These are phyloP conservation scores for Apiosordaria backusii DNA, from an alignment of 495 filamentous ascomycete genomes.

Conservation along the genomic window DNA sequence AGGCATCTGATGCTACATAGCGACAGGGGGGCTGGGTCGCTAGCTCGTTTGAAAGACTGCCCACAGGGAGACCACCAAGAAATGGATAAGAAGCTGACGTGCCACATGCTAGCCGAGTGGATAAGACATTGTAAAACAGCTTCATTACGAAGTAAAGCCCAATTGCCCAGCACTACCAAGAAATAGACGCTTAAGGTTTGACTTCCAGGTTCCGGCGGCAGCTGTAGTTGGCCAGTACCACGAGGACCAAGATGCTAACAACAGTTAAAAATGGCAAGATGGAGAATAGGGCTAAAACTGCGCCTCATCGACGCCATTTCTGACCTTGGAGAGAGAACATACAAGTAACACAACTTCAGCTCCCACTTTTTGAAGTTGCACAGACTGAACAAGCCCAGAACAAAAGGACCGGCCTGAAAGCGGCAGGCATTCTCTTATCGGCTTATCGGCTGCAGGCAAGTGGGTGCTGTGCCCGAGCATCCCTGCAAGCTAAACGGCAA, in stretches of 20 bases:
- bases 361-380: no score
- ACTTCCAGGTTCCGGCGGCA: background rate
- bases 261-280: background rate
- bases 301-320: background rate
- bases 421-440: no score
- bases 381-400: background rate
- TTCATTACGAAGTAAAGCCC: background rate
- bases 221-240: background rate
- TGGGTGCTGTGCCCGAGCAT: background rate
- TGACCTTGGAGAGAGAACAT: background rate
- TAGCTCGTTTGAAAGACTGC: background rate
- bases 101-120: background rate
- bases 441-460: slow-evolving; percentile 1
- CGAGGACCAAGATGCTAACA: background rate
- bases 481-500: slow-evolving; percentile 4
- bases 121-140: background rate
- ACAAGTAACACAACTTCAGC: background rate
- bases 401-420: background rate
- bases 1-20: background rate
- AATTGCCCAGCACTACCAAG: background rate
- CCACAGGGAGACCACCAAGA: no score
- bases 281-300: slow-evolving; percentile 3
- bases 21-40: background rate
- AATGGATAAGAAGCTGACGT: background rate
- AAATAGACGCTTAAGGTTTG: background rate